phyloP scores from a whole-genome alignment of 2,329 filamentous ascomycete genomes.

The Xylariaceae sp. region DNA sequence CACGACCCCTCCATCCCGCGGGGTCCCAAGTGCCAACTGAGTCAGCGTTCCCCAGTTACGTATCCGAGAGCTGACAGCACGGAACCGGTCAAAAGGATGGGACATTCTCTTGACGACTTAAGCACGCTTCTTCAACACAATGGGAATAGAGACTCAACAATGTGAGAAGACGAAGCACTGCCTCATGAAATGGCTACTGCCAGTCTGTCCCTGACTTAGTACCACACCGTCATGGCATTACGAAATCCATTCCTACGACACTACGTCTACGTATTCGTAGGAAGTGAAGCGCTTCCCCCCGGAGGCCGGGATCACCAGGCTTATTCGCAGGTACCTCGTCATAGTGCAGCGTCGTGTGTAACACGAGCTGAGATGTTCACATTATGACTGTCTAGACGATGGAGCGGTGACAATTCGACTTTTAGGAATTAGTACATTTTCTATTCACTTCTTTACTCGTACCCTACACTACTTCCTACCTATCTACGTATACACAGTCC shows the following conservation, averaged over 20 bases:
- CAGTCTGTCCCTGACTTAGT: not conserved
- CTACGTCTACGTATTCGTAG: not conserved
- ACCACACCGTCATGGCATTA: not conserved
- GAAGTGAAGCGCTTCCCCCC: not conserved
- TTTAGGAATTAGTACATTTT: not conserved
- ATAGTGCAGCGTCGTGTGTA: slow-evolving; percentile 3
- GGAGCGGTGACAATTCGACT: not conserved
- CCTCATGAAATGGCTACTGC: too few species aligned
- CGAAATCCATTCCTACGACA: too few species aligned
- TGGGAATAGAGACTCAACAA: too few species aligned
- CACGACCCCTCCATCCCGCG: not conserved
- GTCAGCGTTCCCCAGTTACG: not conserved
- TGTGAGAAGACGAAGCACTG: too few species aligned
- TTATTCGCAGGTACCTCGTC: slow-evolving; percentile 1
- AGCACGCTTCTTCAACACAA: too few species aligned
- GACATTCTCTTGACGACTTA: not conserved
- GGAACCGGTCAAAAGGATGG: not conserved
- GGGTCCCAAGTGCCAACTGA: not conserved
- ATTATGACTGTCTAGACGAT: not conserved
- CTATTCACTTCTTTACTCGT: too few species aligned
- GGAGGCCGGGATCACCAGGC: not conserved
- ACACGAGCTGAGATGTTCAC: not conserved
- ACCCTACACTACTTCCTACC: not conserved
- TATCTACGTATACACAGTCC: not conserved
- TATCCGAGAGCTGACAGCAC: not conserved